Evolutionary conservation across 2,329 filamentous ascomycete species (phyloP).

Genomic region (Pseudocercospora macadamiae): DNA sequence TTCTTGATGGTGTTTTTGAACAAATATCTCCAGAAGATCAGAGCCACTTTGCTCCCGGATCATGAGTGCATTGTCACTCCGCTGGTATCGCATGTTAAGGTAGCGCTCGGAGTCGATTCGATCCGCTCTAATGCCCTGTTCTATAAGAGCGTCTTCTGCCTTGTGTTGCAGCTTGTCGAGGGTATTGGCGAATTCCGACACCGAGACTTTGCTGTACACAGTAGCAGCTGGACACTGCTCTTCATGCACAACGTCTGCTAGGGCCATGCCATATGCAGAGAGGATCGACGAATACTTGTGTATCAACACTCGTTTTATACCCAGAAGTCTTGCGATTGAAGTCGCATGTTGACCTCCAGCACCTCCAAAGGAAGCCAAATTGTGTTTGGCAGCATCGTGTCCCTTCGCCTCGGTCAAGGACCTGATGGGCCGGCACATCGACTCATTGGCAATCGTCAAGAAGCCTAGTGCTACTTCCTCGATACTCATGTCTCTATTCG

Average conservation of each 20-base stretch:
- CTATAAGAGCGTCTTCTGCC: constrained; percentile 43
- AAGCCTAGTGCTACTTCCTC: constrained; percentile 87
- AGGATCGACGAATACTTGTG: constrained; percentile 83
- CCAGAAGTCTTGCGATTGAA: constrained; percentile 77
- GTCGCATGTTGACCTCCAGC: constrained; percentile 86
- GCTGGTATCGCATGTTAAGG: constrained; percentile 54
- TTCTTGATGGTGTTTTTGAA: constrained; percentile 43
- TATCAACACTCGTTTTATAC: constrained; percentile 78
- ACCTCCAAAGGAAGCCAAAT: constrained; percentile 83
- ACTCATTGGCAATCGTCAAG: constrained; percentile 80
- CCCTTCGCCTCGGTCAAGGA: constrained; percentile 87
- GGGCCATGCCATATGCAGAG: constrained; percentile 85
- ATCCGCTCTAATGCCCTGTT: constrained; percentile 48
- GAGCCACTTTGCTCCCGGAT: constrained; percentile 45
- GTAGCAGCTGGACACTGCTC: constrained; percentile 70
- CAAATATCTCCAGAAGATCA: constrained; percentile 44
- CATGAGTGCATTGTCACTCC: constrained; percentile 54
- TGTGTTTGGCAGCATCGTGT: constrained; percentile 81
- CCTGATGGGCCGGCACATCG: constrained; percentile 83
- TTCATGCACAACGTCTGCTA: constrained; percentile 88
- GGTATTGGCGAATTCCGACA: constrained; percentile 51
- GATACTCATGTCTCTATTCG: constrained; percentile 58
- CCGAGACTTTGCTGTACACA: constrained; percentile 58
- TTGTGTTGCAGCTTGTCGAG: constrained; percentile 37
- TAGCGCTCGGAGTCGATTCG: constrained; percentile 49